Percentiles rank a stretch among this genome's conserved stretches.
These are phyloP conservation scores for Harringtonia lauricola DNA, from an alignment of 2,329 filamentous ascomycete genomes.

Conservation along the genomic window DNA sequence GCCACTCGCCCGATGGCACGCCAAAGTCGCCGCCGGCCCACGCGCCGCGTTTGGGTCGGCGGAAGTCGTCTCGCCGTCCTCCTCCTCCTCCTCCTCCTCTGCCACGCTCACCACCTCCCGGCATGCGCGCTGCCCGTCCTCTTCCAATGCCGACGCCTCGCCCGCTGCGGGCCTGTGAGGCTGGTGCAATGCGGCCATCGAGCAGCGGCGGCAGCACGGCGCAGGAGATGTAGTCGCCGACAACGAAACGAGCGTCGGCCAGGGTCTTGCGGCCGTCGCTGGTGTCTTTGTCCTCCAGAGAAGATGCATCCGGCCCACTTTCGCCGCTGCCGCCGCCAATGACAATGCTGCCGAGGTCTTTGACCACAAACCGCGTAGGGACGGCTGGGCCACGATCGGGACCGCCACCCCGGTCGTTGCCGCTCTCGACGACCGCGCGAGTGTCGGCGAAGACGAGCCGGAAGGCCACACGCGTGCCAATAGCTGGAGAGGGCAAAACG, in stretches of 20 bases:
- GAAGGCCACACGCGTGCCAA: constrained; percentile 80
- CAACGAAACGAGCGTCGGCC: constrained; percentile 67
- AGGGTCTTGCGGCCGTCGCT: constrained; percentile 64
- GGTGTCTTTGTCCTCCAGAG: constrained; percentile 23
- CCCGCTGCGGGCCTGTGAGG: constrained; percentile 35
- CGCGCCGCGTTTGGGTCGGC: constrained; percentile 4
- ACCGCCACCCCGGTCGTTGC: too few relatives aligned
- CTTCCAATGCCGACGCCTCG: constrained; percentile 27
- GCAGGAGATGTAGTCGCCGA: constrained; percentile 80
- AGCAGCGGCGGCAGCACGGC: constrained; percentile 65
- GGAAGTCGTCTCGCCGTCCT: constrained; percentile 10
- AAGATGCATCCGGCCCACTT: constrained; percentile 14
- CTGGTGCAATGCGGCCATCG: constrained; percentile 56
- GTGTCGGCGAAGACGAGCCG: constrained; percentile 78
- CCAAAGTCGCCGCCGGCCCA: background rate
- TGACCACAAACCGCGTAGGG: constrained; percentile 54
- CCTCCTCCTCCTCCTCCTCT: constrained; percentile 24
- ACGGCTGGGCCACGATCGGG: constrained; percentile 12
- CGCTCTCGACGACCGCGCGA: constrained; percentile 12
- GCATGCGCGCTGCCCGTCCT: constrained; percentile 11
- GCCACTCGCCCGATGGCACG: constrained; percentile 51
- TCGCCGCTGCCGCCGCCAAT: constrained; percentile 36
- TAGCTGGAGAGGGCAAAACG: constrained; percentile 59
- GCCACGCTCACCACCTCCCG: too few relatives aligned
- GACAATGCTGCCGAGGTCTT: constrained; percentile 75